Percentiles rank a stretch among this genome's conserved stretches.
Evolutionary conservation across 306 rosid species (phyloP).

Genomic region (Sesbania bispinosa): DNA sequence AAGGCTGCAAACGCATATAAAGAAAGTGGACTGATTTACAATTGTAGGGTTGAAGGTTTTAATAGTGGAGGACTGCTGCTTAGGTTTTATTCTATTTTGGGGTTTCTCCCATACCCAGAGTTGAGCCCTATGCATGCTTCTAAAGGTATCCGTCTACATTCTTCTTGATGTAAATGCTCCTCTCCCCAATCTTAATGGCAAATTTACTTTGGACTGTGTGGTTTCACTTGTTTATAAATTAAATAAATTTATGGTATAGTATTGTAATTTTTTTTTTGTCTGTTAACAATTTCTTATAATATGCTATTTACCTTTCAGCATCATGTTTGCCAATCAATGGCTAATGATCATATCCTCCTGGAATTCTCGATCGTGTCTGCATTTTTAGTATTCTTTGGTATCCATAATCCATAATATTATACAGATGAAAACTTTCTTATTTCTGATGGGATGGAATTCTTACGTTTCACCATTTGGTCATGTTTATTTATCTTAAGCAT

Average conservation of each 20-base stretch:
- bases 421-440: neutral
- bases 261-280: no score
- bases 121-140: conserved; percentile 72
- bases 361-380: neutral
- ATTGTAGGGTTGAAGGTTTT: conserved; percentile 72
- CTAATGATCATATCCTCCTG: neutral
- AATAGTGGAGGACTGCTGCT: conserved; percentile 74
- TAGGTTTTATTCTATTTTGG: conserved; percentile 64
- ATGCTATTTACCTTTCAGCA: neutral
- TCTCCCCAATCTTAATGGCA: neutral
- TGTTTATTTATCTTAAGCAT: neutral
- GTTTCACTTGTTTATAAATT: neutral
- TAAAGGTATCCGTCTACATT: conserved; percentile 47
- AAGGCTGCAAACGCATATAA: conserved; percentile 59
- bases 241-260: neutral
- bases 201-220: neutral
- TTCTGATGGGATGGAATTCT: neutral
- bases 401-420: neutral
- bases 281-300: neutral
- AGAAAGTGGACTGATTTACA: conserved; percentile 55
- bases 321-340: neutral
- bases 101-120: conserved; percentile 84
- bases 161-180: no score
- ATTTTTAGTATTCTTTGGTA: neutral
- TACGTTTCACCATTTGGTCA: no score